Conservation (phyloP, 768 basidiomycete species). For the Clitopilus passeckerianus region DNA sequence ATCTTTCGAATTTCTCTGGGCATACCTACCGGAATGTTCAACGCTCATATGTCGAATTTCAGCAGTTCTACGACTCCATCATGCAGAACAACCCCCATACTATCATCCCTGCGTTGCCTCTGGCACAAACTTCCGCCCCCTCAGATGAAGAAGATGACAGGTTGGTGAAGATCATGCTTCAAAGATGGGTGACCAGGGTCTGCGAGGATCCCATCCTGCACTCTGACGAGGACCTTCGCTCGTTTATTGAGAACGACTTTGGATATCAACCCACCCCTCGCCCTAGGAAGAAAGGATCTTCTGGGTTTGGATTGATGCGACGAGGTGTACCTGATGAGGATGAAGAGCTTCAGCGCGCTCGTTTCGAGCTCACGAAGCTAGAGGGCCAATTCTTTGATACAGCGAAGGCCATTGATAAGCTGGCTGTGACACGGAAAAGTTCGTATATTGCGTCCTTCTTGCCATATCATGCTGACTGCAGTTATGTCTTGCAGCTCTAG, state of each 20-base stretch:
- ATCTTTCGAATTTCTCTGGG: slow-evolving; percentile 86
- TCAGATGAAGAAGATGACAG: slow-evolving; percentile 99
- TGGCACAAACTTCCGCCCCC: slow-evolving; percentile 94
- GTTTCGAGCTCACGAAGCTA: slow-evolving; percentile 87
- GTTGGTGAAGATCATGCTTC: slow-evolving; percentile 90
- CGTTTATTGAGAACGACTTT: slow-evolving; percentile 97
- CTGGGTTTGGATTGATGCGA: slow-evolving; percentile 73
- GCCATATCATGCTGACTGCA: neutral
- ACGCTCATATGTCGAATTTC: slow-evolving; percentile 92
- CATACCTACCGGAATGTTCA: slow-evolving; percentile 91
- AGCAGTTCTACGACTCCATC: slow-evolving; percentile 88
- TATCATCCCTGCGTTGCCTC: slow-evolving; percentile 90
- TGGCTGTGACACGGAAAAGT: slow-evolving; percentile 80
- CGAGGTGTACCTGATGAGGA: slow-evolving; percentile 91
- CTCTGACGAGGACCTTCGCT: slow-evolving; percentile 88
- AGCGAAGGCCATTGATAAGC: slow-evolving; percentile 85
- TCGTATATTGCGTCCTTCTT: slow-evolving; percentile 12
- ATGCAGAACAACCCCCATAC: slow-evolving; percentile 92
- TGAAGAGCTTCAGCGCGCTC: slow-evolving; percentile 84
- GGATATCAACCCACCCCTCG: slow-evolving; percentile 87
- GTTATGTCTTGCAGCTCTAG: slow-evolving; percentile 50
- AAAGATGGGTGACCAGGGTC: slow-evolving; percentile 89
- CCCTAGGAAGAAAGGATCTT: slow-evolving; percentile 64
- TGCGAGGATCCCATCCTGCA: slow-evolving; percentile 89
- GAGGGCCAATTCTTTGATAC: slow-evolving; percentile 92